Percentiles rank a stretch among this genome's conserved stretches.
Conservation (phyloP, 2,329 filamentous ascomycete genomes). For the Pyrenochaeta sp. region DNA sequence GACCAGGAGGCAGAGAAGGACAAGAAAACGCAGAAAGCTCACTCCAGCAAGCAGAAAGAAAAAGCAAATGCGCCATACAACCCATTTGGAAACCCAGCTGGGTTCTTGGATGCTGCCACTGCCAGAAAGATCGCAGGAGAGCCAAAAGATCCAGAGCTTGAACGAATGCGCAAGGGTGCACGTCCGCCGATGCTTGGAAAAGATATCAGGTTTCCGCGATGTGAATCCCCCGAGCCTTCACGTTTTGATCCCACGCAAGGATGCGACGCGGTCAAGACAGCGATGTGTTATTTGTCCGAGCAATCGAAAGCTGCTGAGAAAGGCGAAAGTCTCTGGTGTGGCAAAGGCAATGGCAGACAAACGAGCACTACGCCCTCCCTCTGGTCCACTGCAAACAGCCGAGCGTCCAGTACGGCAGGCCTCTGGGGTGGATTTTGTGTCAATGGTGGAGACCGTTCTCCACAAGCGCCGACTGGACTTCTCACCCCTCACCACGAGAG, state of each 20-base stretch:
- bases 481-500: conserved; percentile 56
- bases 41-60: conserved; percentile 42
- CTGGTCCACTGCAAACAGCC: conserved; percentile 45
- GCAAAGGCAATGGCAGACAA: conserved; percentile 37
- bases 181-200: conserved; percentile 87
- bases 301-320: conserved; percentile 53
- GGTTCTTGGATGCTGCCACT: conserved; percentile 31
- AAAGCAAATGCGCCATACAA: conserved; percentile 25
- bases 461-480: conserved; percentile 56
- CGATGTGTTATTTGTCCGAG: conserved; percentile 60
- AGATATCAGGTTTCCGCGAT: conserved; percentile 81
- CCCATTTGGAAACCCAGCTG: conserved; percentile 51
- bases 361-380: conserved; percentile 43
- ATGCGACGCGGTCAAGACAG: conserved; percentile 57
- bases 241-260: conserved; percentile 80
- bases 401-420: conserved; percentile 65
- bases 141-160: conserved; percentile 53
- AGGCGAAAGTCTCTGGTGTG: conserved; percentile 69
- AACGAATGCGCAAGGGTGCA: conserved; percentile 65
- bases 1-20: conserved; percentile 55
- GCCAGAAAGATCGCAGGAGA: conserved; percentile 35
- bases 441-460: conserved; percentile 48
- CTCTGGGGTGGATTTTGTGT: conserved; percentile 80
- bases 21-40: conserved; percentile 43
- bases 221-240: conserved; percentile 82